Base-by-base conservation (phyloP, 2,329 filamentous ascomycete species). In the Claviceps capensis region DNA sequence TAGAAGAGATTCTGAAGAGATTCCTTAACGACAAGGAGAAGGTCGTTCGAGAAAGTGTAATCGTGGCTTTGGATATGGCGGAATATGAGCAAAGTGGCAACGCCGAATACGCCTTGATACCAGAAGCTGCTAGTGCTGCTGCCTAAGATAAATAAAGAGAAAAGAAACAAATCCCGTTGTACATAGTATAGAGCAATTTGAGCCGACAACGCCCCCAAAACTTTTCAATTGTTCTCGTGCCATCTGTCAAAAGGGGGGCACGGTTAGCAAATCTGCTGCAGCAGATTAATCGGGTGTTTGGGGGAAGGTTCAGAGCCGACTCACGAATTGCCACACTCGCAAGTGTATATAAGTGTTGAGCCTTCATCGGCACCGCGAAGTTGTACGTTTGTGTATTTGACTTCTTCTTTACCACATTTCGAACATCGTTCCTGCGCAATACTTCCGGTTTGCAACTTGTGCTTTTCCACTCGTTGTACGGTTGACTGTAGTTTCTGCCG, bases 31-130 rank as follows among this genome's bases (percentile, higher is more conserved):
- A 98, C 66, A 82, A 88, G 55, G 91, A 97, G 69, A 82, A 87
- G 66, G 90, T 98, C 5, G 93, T 98, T 43, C 81, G 89, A 54
- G 93, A 98, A 65, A 97, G 91, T 67, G 83, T 95, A 41, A 82
- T 96, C 60, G 93, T 98, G 52, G 93, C 93, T 45, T 75, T 98
- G 58, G 93, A 98, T 68, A 98, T 98, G 88, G 93, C 90, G 11
- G 91, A 96, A 64, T 96, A 88, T 63, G 93, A 98, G 75, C 88
- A 86, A 73, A 86, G 82, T 59, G 86, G 87, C 43, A 82, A 95
- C 69, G 73, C 82, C 36, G 90, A 98, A 66, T 98, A 98, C 73
- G 93, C 93, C 47, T 77, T 95, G 62, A 84, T 97, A 59, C 91
- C 90, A 3, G 79, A 86, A 60, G 68, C 69, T 48, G 65, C 67